phyloP scores from a whole-genome alignment of 2,329 filamentous ascomycete species.

The Calonectria pteridis region DNA sequence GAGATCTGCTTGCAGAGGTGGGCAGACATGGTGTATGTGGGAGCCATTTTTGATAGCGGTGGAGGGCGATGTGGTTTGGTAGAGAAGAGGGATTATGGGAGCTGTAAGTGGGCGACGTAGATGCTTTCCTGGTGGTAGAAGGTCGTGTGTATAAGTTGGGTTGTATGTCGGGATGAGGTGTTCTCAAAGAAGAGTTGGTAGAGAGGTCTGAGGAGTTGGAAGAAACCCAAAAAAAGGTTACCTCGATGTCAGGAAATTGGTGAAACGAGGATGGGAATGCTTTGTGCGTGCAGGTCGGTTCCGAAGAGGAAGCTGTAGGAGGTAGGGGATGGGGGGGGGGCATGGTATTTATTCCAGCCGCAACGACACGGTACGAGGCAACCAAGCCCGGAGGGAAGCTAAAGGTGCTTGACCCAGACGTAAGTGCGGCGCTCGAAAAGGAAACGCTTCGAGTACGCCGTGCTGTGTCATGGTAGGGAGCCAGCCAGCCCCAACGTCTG shows the following conservation, averaged over 20 bases:
- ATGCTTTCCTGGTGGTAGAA: not conserved
- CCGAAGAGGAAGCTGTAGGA: not conserved
- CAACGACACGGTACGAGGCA: conserved; percentile 15
- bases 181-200: not conserved
- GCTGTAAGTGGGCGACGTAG: not conserved
- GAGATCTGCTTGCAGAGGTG: conserved; percentile 72
- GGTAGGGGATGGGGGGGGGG: conserved; percentile 5
- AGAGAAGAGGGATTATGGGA: not conserved
- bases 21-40: conserved; percentile 72
- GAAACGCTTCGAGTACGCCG: conserved; percentile 19
- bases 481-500: conserved; percentile 15
- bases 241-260: not conserved
- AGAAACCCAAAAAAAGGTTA: not conserved
- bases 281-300: conserved; percentile 12
- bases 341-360: conserved; percentile 27
- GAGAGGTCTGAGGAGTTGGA: not conserved
- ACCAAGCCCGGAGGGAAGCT: not conserved
- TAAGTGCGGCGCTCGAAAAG: conserved; percentile 16
- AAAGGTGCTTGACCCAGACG: conserved; percentile 21
- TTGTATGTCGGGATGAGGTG: not conserved
- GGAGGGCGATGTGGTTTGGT: conserved; percentile 15
- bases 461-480: not conserved
- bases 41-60: conserved; percentile 59
- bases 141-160: conserved; percentile 11
- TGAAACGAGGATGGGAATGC: not conserved